Evolutionary conservation across 2,329 filamentous ascomycete species (phyloP).

Genomic region (Scytalidium lignicola): DNA sequence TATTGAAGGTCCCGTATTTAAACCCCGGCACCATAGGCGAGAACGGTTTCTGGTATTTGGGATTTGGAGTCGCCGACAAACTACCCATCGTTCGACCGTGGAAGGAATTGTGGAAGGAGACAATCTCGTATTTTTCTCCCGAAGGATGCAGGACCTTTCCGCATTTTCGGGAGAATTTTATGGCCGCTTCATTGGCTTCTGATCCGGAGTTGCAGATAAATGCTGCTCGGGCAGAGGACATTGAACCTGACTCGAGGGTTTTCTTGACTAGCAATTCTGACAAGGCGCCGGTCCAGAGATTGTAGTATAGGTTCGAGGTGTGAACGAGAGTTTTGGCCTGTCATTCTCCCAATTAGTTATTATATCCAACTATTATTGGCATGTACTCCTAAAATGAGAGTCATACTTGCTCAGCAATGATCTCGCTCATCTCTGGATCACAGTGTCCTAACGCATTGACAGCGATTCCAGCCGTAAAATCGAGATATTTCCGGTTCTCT

Average conservation of each 20-base stretch:
- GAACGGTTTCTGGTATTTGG: conserved; percentile 95
- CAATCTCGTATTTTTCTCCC: conserved; percentile 72
- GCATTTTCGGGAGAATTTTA: conserved; percentile 93
- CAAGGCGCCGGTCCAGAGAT: conserved; percentile 87
- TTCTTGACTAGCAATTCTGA: conserved; percentile 80
- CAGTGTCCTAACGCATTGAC: conserved; percentile 91
- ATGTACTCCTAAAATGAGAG: conserved; percentile 1
- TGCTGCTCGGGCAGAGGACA: conserved; percentile 73
- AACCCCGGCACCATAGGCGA: conserved; percentile 94
- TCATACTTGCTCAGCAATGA: conserved; percentile 71
- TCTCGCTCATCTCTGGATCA: conserved; percentile 68
- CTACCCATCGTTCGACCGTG: conserved; percentile 95
- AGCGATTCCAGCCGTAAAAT: conserved; percentile 93
- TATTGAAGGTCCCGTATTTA: conserved; percentile 79
- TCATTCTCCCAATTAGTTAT: neutral
- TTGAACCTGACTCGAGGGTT: conserved; percentile 72
- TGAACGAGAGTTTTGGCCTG: conserved; percentile 75
- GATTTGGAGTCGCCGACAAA: conserved; percentile 93
- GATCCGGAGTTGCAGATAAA: conserved; percentile 97
- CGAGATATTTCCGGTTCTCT: conserved; percentile 83
- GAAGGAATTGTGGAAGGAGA: conserved; percentile 89
- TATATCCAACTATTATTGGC: neutral
- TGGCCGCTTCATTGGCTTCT: conserved; percentile 95
- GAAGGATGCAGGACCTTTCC: conserved; percentile 70
- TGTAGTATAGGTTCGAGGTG: conserved; percentile 95